Evolutionary conservation across 352 stramenopile species (phyloP).

Genomic region (Pythium plurisporium): DNA sequence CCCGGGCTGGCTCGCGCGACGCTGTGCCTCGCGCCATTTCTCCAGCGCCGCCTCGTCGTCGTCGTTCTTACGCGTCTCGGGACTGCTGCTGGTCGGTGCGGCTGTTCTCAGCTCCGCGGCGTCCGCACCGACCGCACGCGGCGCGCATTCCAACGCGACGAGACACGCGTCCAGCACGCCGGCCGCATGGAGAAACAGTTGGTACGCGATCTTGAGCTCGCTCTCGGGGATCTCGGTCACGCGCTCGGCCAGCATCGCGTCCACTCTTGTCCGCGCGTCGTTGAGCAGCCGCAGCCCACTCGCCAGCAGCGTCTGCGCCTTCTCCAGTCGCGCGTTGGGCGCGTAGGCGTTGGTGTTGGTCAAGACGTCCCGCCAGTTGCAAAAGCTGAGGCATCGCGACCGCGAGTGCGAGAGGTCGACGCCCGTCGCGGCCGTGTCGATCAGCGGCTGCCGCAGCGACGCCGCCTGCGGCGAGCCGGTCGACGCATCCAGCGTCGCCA

Average conservation of each 20-base stretch:
- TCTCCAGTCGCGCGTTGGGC: constrained; percentile 49
- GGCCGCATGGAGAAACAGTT: constrained; percentile 51
- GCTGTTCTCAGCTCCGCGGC: constrained; percentile 30
- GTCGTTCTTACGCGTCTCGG: background rate
- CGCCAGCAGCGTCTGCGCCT: constrained; percentile 47
- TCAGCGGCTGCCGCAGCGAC: constrained; percentile 41
- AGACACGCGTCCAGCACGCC: constrained; percentile 54
- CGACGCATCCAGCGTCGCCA: constrained; percentile 3
- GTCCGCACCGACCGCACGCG: constrained; percentile 29
- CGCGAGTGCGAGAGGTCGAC: constrained; percentile 7
- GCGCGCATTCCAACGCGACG: constrained; percentile 29
- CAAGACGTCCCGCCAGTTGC: constrained; percentile 51
- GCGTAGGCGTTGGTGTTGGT: constrained; percentile 38
- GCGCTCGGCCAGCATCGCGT: constrained; percentile 32
- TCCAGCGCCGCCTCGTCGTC: constrained; percentile 34
- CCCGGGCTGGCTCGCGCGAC: constrained; percentile 11
- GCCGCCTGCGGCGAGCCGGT: constrained; percentile 11
- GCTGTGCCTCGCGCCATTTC: constrained; percentile 59
- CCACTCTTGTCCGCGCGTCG: constrained; percentile 38
- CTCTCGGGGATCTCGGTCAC: constrained; percentile 48
- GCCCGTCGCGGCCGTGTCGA: constrained; percentile 17
- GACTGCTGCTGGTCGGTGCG: background rate
- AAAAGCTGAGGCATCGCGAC: constrained; percentile 46
- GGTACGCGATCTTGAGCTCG: constrained; percentile 67
- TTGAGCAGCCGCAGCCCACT: constrained; percentile 40